Base-by-base conservation (phyloP, 2,329 filamentous ascomycete genomes). In the Pleoardoris graminearum region DNA sequence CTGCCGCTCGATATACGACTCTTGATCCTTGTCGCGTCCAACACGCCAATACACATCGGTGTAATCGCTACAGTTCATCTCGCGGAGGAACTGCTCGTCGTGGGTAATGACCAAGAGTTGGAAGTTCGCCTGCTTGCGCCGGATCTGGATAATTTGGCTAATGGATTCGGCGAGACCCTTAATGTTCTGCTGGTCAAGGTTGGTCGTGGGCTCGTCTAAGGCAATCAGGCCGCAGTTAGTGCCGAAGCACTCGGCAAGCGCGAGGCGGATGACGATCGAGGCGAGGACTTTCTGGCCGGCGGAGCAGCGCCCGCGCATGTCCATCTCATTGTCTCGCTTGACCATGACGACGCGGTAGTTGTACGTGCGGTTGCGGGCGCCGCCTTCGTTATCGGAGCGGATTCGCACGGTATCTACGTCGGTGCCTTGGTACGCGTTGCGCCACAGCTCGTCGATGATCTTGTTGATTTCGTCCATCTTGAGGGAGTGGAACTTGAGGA, bases 381-480 rank as follows among this genome's bases (percentile, higher is more conserved):
- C 80, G 41, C 83, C 85, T 71, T 97, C 94, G 63, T 86, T 88
- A 74, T 97, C 93, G 16, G 92, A 96, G 35, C 89, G 88, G 75
- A 99, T 97, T 67, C 95, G 83, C 69, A 99, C 96, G 1, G 90
- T 94, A 77, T 99, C 94, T 50, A 99, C 92, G 68, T 99, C 94
- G 0, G 93, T 97, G 59, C 94, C 94, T 70, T 95, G 90, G 75
- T 99, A 99, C 1, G 94, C 97, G 68, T 87, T 89, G 75, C 90
- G 90, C 94, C 94, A 99, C n/a, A 99, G 82, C 72, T 99, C 94
- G 59, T 89, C 90, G 45, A 95, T 88, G 72, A 97, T 97, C 51
- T 86, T 84, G 75, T 99, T 99, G 72, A 99, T 93, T 72, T 99
- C 92, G 63, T 94, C 90, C 94, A 99, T 99, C 79, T 99, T 99